phyloP scores from a whole-genome alignment of 371 early-diverging fungal genomes.

The Cokeromyces recurvatus region DNA sequence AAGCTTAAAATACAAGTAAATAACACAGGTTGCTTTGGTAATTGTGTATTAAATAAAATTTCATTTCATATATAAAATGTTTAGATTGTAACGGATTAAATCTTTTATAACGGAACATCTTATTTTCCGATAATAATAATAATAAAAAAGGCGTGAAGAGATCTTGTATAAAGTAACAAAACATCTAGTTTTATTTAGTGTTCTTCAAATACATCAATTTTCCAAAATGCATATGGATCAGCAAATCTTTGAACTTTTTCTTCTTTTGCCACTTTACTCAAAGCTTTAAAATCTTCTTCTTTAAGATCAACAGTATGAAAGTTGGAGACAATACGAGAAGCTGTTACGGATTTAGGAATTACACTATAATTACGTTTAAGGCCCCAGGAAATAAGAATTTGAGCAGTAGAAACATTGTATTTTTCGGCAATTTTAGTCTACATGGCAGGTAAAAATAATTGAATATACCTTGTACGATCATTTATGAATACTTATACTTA shows the following conservation, averaged over 20 bases:
- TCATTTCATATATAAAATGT: too few relatives aligned
- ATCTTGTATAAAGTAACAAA: not conserved
- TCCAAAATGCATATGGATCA: slow-evolving; percentile 31
- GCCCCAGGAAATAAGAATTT: slow-evolving; percentile 72
- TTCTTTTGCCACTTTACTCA: slow-evolving; percentile 23
- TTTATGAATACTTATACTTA: too few relatives aligned
- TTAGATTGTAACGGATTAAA: too few relatives aligned
- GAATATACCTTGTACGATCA: too few relatives aligned
- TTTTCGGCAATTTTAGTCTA: slow-evolving; percentile 52
- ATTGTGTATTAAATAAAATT: too few relatives aligned
- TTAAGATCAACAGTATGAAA: slow-evolving; percentile 10
- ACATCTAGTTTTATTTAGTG: slow-evolving; percentile 8
- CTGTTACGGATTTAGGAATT: slow-evolving; percentile 46
- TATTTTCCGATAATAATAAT: too few relatives aligned
- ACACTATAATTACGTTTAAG: slow-evolving; percentile 50
- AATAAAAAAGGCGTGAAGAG: not conserved
- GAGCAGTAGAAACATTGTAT: slow-evolving; percentile 60
- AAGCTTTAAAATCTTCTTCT: slow-evolving; percentile 13
- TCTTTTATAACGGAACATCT: too few relatives aligned
- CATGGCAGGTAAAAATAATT: too few relatives aligned
- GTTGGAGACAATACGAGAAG: slow-evolving; percentile 33
- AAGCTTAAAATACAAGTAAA: too few relatives aligned
- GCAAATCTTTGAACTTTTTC: slow-evolving; percentile 14
- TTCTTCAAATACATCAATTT: slow-evolving; percentile 30
- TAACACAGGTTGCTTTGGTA: too few relatives aligned